Evolutionary conservation across 768 basidiomycete species (phyloP).

Genomic region (Suillus alpinus): DNA sequence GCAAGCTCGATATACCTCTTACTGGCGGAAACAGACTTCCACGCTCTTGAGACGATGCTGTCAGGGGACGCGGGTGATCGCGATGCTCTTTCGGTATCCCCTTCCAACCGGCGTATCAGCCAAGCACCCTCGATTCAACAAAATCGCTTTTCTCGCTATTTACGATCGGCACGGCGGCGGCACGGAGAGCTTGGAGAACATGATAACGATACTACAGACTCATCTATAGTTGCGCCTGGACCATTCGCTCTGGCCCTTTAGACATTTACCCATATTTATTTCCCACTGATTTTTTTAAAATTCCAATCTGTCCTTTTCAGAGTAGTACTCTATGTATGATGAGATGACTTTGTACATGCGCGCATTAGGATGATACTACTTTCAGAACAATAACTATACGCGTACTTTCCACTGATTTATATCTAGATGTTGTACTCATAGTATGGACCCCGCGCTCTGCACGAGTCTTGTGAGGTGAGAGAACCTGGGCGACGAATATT

Average conservation of each 20-base stretch:
- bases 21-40: slow-evolving; percentile 44
- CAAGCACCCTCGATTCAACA: slow-evolving; percentile 17
- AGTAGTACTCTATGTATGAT: too few species aligned
- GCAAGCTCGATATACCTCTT: neutral
- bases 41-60: slow-evolving; percentile 58
- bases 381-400: too few species aligned
- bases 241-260: slow-evolving; percentile 5
- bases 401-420: neutral
- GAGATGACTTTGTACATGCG: too few species aligned
- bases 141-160: slow-evolving; percentile 56
- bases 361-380: too few species aligned
- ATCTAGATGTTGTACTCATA: neutral
- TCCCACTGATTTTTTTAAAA: too few species aligned
- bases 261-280: neutral
- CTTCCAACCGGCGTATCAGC: slow-evolving; percentile 12
- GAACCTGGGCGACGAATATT: neutral
- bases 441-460: neutral
- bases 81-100: neutral
- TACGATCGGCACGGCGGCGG: slow-evolving; percentile 49
- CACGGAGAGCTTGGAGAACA: slow-evolving; percentile 39
- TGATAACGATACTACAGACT: slow-evolving; percentile 32
- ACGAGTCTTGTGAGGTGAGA: neutral
- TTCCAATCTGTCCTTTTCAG: too few species aligned
- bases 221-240: slow-evolving; percentile 15
- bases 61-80: slow-evolving; percentile 29